Evolutionary conservation across 2,329 filamentous ascomycete genomes (phyloP).

Genomic region (Capronia americana): DNA sequence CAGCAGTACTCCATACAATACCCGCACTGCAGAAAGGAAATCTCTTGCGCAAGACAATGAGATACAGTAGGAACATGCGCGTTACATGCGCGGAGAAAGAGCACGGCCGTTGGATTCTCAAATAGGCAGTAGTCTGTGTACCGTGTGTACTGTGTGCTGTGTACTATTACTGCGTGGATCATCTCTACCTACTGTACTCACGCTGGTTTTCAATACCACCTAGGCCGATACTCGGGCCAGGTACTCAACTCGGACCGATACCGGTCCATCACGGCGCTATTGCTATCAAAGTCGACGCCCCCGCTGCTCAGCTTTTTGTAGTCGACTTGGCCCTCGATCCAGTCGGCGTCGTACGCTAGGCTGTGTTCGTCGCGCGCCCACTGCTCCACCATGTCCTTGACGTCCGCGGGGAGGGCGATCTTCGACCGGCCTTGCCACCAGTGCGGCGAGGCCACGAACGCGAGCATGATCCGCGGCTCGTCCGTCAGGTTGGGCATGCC

Average conservation of each 20-base stretch:
- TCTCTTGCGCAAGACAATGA: too few relatives aligned
- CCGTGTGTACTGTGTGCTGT: too few relatives aligned
- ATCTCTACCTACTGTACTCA: background rate
- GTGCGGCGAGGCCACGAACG: slow-evolving; percentile 42
- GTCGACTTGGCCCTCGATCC: slow-evolving; percentile 37
- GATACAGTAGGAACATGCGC: too few relatives aligned
- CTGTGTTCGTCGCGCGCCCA: slow-evolving; percentile 31
- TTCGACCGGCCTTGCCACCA: slow-evolving; percentile 38
- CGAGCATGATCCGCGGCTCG: slow-evolving; percentile 64
- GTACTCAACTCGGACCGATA: slow-evolving; percentile 31
- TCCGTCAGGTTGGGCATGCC: slow-evolving; percentile 65
- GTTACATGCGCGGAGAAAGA: too few relatives aligned
- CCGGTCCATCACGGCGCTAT: slow-evolving; percentile 25
- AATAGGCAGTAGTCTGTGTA: too few relatives aligned
- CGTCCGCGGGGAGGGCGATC: slow-evolving; percentile 33
- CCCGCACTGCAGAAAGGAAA: too few relatives aligned
- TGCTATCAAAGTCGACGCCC: slow-evolving; percentile 37
- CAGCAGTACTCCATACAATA: too few relatives aligned
- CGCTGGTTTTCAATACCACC: slow-evolving; percentile 32
- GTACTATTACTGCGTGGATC: too few relatives aligned
- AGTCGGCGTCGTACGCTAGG: slow-evolving; percentile 35
- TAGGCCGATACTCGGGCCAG: slow-evolving; percentile 36
- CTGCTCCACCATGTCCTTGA: slow-evolving; percentile 36
- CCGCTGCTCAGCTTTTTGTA: slow-evolving; percentile 36
- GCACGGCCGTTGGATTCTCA: too few relatives aligned